Evolutionary conservation across 2,329 filamentous ascomycete genomes (phyloP).

Genomic region (Pezicula rhizophila): DNA sequence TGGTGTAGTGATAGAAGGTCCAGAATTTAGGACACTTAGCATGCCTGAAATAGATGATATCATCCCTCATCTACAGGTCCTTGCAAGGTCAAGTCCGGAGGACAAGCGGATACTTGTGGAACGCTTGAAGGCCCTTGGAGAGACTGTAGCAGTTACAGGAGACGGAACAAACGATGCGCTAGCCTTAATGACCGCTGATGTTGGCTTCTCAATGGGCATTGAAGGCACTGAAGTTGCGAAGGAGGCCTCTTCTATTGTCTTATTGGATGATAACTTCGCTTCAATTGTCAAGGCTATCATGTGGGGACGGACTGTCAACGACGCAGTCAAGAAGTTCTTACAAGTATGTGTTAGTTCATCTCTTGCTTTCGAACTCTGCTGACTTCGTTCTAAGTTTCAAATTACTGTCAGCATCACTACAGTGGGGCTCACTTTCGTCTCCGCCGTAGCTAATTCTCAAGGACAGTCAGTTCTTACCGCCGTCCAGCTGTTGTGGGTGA

Average conservation of each 20-base stretch:
- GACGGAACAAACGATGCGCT: conserved; percentile 82
- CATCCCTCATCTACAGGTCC: conserved; percentile 63
- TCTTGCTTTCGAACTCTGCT: no score
- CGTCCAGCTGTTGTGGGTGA: conserved; percentile 63
- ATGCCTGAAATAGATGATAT: conserved; percentile 59
- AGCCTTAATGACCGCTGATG: conserved; percentile 73
- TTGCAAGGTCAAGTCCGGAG: conserved; percentile 69
- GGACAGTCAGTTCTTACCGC: conserved; percentile 57
- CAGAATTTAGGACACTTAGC: conserved; percentile 68
- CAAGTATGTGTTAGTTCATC: no score
- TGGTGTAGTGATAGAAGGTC: conserved; percentile 71
- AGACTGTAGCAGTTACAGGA: conserved; percentile 77
- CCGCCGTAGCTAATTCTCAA: conserved; percentile 49
- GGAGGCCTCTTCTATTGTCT: conserved; percentile 76
- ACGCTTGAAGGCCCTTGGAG: conserved; percentile 63
- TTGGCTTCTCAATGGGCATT: conserved; percentile 83
- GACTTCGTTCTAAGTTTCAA: no score
- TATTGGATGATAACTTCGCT: conserved; percentile 84
- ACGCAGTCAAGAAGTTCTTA: conserved; percentile 71
- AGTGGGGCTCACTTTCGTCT: conserved; percentile 59
- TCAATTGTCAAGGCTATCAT: conserved; percentile 81
- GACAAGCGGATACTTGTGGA: conserved; percentile 71
- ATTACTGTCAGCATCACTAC: conserved; percentile 68
- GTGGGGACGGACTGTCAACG: conserved; percentile 74
- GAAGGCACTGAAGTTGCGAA: conserved; percentile 79